Conservation (phyloP, 352 stramenopile genomes). For the Pythium rishiriense region DNA sequence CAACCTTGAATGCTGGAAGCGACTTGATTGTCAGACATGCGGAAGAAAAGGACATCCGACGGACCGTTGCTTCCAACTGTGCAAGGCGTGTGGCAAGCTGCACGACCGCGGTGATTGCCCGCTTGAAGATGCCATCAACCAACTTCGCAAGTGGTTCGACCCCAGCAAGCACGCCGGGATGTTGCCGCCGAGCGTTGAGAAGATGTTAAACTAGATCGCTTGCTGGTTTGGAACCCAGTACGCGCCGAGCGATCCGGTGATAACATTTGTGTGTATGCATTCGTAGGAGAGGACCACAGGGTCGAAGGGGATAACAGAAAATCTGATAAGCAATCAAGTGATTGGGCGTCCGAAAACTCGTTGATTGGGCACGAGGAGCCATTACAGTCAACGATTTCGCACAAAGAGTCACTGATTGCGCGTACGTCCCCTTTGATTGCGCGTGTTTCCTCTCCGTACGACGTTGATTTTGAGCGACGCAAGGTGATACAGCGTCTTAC, state of each 20-base stretch:
- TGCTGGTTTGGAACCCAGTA: constrained; percentile 10
- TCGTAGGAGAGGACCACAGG: background rate
- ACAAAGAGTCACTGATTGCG: background rate
- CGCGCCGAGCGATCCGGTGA: constrained; percentile 6
- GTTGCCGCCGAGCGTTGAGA: constrained; percentile 6
- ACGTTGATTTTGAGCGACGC: constrained; percentile 2
- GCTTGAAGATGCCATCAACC: constrained; percentile 8
- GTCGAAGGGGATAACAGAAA: constrained; percentile 1
- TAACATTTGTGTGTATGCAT: constrained; percentile 13
- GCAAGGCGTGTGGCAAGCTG: constrained; percentile 3
- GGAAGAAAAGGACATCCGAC: constrained; percentile 12
- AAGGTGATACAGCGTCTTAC: constrained; percentile 6
- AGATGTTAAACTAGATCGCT: constrained; percentile 16
- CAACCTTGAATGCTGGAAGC: constrained; percentile 5
- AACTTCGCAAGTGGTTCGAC: constrained; percentile 6
- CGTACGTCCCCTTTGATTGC: background rate
- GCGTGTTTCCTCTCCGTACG: background rate
- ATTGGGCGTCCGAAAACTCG: background rate
- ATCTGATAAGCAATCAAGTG: background rate
- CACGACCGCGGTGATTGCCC: constrained; percentile 8
- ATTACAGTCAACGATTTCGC: constrained; percentile 5
- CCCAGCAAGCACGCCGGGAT: constrained; percentile 9
- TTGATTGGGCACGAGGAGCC: background rate
- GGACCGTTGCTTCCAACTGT: constrained; percentile 7
- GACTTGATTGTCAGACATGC: constrained; percentile 6